A percentile compares a stretch with the other conserved stretches of the same genome.
Evolutionary conservation across 805 yeast genomes (phyloP).

Genomic region (Ogataea thermomethanolica): DNA sequence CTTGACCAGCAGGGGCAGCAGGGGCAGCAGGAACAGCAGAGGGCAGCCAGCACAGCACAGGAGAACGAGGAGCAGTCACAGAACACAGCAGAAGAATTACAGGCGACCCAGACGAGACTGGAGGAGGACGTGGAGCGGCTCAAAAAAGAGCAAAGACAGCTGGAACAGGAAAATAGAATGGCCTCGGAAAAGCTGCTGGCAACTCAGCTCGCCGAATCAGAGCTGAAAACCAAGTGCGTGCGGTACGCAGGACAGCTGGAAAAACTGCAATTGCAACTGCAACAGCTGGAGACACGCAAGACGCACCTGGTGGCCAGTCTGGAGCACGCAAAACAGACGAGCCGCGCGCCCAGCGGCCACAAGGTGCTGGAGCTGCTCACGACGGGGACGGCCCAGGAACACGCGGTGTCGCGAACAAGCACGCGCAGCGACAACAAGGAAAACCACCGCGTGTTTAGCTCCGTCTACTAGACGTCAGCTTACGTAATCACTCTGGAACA

Average conservation of each 20-base stretch:
- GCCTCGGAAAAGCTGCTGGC: conserved; percentile 2
- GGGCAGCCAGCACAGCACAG: neutral
- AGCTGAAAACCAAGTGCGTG: conserved; percentile 3
- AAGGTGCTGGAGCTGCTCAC: conserved; percentile 9
- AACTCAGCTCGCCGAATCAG: conserved; percentile 2
- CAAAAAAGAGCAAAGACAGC: neutral
- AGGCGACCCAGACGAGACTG: neutral
- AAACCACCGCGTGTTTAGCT: conserved; percentile 8
- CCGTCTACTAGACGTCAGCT: conserved; percentile 2
- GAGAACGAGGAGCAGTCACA: neutral
- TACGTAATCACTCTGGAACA: neutral
- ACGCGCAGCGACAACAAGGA: conserved; percentile 7
- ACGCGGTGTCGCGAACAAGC: neutral
- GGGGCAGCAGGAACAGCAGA: too few species aligned
- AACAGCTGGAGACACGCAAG: conserved; percentile 8
- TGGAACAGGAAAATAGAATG: conserved; percentile 3
- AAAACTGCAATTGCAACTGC: conserved; percentile 6
- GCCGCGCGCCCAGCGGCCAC: conserved; percentile 2
- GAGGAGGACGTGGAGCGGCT: conserved; percentile 1
- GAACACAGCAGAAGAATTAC: too few species aligned
- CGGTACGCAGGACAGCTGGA: conserved; percentile 6
- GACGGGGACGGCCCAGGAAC: neutral
- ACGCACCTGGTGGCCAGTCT: conserved; percentile 12
- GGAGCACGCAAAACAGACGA: neutral
- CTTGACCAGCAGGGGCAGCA: too few species aligned